Evolutionary conservation across 306 rosid species (phyloP).

Genomic region (Medicago truncatula): DNA sequence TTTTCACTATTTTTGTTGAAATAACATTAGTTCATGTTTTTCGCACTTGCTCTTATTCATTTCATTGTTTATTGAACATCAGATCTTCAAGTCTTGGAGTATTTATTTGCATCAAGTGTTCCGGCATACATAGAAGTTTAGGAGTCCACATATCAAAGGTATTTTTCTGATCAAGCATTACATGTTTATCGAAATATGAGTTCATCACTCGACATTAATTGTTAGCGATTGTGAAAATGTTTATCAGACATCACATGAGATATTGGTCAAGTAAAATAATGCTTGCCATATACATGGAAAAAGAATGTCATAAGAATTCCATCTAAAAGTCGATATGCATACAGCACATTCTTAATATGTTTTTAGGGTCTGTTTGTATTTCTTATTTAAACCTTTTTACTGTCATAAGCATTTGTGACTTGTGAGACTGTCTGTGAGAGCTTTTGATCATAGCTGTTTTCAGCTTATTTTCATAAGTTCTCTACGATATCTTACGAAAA

Average conservation of each 20-base stretch:
- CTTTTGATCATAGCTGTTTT: no score
- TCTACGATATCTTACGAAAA: not conserved
- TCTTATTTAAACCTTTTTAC: no score
- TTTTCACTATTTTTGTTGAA: conserved; percentile 8
- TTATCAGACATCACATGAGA: not conserved
- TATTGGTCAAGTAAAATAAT: not conserved
- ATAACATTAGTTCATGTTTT: conserved; percentile 16
- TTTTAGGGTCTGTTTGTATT: no score
- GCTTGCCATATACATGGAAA: not conserved
- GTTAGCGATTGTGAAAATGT: not conserved
- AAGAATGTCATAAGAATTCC: not conserved
- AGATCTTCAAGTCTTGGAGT: conserved; percentile 85
- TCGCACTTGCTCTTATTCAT: not conserved
- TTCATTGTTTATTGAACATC: conserved; percentile 42
- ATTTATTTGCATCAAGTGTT: conserved; percentile 92
- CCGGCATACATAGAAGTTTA: conserved; percentile 91
- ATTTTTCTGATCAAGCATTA: conserved; percentile 8
- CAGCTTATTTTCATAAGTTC: not conserved
- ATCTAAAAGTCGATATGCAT: no score
- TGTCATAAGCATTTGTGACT: no score
- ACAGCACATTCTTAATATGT: no score
- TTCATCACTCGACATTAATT: not conserved
- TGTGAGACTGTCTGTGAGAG: no score
- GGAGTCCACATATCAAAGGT: conserved; percentile 98
- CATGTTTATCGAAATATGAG: not conserved